These are phyloP conservation scores for Phaeophleospora eucalypticola DNA, from an alignment of 2,329 filamentous ascomycete genomes.

Conservation along the genomic window DNA sequence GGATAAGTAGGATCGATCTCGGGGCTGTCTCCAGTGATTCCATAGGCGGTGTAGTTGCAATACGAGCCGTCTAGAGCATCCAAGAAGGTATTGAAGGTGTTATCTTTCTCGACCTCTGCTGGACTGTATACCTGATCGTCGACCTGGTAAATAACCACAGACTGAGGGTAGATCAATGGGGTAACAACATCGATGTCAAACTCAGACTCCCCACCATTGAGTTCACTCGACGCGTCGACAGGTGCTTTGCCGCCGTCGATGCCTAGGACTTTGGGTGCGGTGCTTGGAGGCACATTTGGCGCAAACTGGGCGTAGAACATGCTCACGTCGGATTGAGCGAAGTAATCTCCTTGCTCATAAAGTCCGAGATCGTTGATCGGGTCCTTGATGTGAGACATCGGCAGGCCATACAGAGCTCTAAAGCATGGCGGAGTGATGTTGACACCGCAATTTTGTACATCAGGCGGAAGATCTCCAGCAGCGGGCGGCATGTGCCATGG, in stretches of 20 bases:
- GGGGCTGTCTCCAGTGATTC: constrained; percentile 12
- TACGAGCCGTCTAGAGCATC: constrained; percentile 20
- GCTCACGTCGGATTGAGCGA: constrained; percentile 24
- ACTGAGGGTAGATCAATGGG: constrained; percentile 22
- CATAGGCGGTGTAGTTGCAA: constrained; percentile 18
- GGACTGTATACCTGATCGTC: constrained; percentile 9
- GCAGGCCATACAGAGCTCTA: constrained; percentile 41
- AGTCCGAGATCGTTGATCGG: constrained; percentile 18
- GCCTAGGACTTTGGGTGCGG: constrained; percentile 24
- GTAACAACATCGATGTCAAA: constrained; percentile 17
- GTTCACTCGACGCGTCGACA: constrained; percentile 31
- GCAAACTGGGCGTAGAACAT: constrained; percentile 36
- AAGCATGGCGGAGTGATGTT: constrained; percentile 42
- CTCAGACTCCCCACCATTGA: constrained; percentile 16
- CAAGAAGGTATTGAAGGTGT: constrained; percentile 18
- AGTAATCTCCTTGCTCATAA: constrained; percentile 16
- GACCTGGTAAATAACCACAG: constrained; percentile 19
- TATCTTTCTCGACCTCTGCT: constrained; percentile 11
- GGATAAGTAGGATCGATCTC: constrained; percentile 38
- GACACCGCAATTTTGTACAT: constrained; percentile 17
- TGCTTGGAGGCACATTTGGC: constrained; percentile 17
- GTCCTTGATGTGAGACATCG: constrained; percentile 15
- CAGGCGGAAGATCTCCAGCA: constrained; percentile 9
- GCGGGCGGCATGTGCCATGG: constrained; percentile 1
- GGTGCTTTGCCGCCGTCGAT: constrained; percentile 24